Evolutionary conservation across 2,329 filamentous ascomycete genomes (phyloP), one percentile per base, ranked within the genome.

Genomic region (Phaeosphaeria sp.): DNA sequence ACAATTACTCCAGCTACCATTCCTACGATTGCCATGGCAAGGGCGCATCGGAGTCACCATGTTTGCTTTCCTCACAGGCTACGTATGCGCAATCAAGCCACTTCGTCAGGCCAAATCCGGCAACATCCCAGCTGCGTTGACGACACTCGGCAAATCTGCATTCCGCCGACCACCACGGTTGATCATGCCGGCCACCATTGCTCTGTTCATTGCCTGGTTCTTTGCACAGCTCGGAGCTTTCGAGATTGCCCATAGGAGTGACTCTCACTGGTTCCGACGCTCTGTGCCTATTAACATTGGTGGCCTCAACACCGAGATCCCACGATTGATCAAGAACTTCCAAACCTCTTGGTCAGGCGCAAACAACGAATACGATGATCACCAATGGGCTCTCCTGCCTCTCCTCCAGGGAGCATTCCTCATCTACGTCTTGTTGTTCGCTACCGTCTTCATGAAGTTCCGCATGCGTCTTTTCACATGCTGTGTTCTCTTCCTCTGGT

Each of bases 31-130:
- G n/a, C 81, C 82, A 27, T 83, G 78, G 75, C 83, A 85, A 67
- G 83, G 83, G 46, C 79, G 82, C 21, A 80, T 84, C 27, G 83
- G 83, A 44, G 83, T 85, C 33, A 83, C 83, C 57, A 84, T 85
- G 69, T 85, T 85, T 63, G 82, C 82, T 50, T 84, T 85, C 62
- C 73, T 85, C 52, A 85, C 83, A 0, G 83, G 83, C 56, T 85
- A 84, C 61, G 83, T 85, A 21, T 85, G 83, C 68, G 83, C 82
- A 25, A 76, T 85, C 56, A 85, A 85, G 67, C 83, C 83, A 1
- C 72, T 85, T 15, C 83, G 82, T 67, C 80, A 82, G 46, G 79
- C 81, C 20, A 80, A 81, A 33, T 77, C 79, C 9, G 79, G 80
- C 42, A 80, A 84, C 62, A 62, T 71, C 25, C 63, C 76, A 15